phyloP scores from a whole-genome alignment of 441 rosid species.

The Pelargonium cotyledonis region DNA sequence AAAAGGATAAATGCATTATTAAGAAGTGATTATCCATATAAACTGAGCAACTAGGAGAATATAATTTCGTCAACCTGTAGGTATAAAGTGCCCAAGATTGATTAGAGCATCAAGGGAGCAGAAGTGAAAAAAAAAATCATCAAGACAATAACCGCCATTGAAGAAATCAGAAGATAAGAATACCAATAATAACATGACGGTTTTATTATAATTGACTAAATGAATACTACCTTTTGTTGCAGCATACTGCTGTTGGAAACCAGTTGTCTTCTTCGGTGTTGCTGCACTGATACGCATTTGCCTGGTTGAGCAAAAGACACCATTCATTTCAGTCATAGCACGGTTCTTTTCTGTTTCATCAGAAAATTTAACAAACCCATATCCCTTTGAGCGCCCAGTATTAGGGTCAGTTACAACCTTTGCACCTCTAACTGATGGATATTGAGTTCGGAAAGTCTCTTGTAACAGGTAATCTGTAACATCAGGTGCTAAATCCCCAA shows the following conservation, averaged over 20 bases:
- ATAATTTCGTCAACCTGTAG: too few species aligned
- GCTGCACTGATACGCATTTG: conserved; percentile 95
- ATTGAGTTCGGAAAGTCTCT: conserved; percentile 78
- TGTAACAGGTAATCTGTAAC: conserved; percentile 87
- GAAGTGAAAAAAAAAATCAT: too few species aligned
- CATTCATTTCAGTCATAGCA: conserved; percentile 94
- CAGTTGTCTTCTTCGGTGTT: conserved; percentile 71
- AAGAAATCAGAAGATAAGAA: not conserved
- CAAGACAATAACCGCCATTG: not conserved
- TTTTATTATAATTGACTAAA: not conserved
- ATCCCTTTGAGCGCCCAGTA: conserved; percentile 95
- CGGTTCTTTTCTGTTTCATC: conserved; percentile 86
- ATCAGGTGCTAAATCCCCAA: conserved; percentile 87
- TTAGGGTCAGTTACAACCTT: conserved; percentile 93
- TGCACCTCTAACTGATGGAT: conserved; percentile 89
- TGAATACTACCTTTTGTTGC: conserved; percentile 45
- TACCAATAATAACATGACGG: not conserved
- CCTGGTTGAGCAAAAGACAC: conserved; percentile 79
- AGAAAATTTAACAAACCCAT: conserved; percentile 83
- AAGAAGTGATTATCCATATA: too few species aligned
- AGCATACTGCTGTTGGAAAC: conserved; percentile 58
- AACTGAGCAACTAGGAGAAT: too few species aligned
- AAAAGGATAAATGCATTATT: conserved; percentile 8
- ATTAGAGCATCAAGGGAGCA: too few species aligned
- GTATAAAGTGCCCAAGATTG: too few species aligned